Evolutionary conservation across 345 rosid species (phyloP).

Genomic region (Salix koriyanagi): DNA sequence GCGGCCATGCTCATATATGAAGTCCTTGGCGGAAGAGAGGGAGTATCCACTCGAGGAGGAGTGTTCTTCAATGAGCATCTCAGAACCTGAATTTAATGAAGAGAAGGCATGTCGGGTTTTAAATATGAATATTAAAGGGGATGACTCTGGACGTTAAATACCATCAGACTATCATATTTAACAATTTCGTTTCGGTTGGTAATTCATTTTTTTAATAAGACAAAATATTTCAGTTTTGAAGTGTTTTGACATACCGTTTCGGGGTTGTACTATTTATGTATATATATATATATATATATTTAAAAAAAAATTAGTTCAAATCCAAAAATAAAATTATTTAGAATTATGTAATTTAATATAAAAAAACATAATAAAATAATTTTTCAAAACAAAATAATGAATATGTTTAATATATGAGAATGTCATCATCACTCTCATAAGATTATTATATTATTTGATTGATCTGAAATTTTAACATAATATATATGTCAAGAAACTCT

Average conservation of each 20-base stretch:
- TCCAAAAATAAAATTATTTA: too few relatives aligned
- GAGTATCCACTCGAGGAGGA: slow-evolving; percentile 56
- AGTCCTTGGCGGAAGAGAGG: slow-evolving; percentile 62
- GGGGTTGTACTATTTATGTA: fast-evolving
- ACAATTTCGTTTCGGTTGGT: too few relatives aligned
- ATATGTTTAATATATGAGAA: too few relatives aligned
- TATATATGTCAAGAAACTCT: fast-evolving
- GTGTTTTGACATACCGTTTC: fast-evolving
- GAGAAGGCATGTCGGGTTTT: slow-evolving; percentile 48
- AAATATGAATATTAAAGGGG: slow-evolving; percentile 42
- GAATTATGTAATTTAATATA: too few relatives aligned
- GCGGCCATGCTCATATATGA: slow-evolving; percentile 48
- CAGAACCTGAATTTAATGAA: slow-evolving; percentile 36
- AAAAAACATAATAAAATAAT: too few relatives aligned
- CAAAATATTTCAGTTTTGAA: too few relatives aligned
- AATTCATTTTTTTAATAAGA: fast-evolving
- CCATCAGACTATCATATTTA: background rate
- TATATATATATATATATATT: too few relatives aligned
- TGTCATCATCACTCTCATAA: too few relatives aligned
- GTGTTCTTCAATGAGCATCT: slow-evolving; percentile 38
- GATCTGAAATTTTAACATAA: too few relatives aligned
- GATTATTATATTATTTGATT: too few relatives aligned
- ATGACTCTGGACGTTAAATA: slow-evolving; percentile 23
- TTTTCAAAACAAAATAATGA: too few relatives aligned
- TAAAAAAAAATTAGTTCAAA: too few relatives aligned